Conservation (phyloP, 179 eudicot genomes). For the Pouteria campechiana region DNA sequence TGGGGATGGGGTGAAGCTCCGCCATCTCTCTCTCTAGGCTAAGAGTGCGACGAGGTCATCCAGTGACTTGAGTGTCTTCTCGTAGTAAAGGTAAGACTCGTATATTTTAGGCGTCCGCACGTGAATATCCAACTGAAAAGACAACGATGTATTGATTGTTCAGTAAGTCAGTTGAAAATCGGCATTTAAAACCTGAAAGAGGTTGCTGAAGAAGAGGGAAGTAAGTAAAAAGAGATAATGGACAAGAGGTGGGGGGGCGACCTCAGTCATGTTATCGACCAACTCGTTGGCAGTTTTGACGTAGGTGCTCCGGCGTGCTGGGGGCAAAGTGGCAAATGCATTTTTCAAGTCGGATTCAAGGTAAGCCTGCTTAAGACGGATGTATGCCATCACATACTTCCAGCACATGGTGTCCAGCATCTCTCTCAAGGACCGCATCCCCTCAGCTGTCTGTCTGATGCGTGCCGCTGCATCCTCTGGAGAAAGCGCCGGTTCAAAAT, state of each 20-base stretch:
- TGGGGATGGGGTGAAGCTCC: no score
- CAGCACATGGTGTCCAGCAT: slow-evolving; percentile 88
- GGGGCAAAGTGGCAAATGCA: slow-evolving; percentile 43
- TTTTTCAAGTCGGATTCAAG: slow-evolving; percentile 60
- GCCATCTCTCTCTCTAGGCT: no score
- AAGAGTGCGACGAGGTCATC: slow-evolving; percentile 61
- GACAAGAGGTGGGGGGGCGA: neutral
- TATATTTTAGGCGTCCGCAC: slow-evolving; percentile 72
- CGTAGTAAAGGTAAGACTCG: slow-evolving; percentile 68
- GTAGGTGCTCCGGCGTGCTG: slow-evolving; percentile 25
- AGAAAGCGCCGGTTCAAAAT: slow-evolving; percentile 68
- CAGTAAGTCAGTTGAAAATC: neutral
- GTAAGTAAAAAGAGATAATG: neutral
- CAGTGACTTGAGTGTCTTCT: slow-evolving; percentile 80
- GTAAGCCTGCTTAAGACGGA: slow-evolving; percentile 58
- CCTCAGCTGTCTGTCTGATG: slow-evolving; percentile 68
- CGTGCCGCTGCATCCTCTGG: slow-evolving; percentile 71
- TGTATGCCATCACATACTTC: slow-evolving; percentile 71
- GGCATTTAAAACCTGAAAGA: neutral
- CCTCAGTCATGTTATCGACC: slow-evolving; percentile 82
- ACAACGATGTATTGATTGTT: neutral
- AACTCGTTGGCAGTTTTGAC: slow-evolving; percentile 63
- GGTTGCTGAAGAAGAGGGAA: neutral
- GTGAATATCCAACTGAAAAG: slow-evolving; percentile 58
- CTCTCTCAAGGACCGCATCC: slow-evolving; percentile 53